A percentile compares a stretch with the other conserved stretches of the same genome.
These are phyloP conservation scores for Xerocomus spinulosus DNA, from an alignment of 768 basidiomycete species.

Conservation along the genomic window DNA sequence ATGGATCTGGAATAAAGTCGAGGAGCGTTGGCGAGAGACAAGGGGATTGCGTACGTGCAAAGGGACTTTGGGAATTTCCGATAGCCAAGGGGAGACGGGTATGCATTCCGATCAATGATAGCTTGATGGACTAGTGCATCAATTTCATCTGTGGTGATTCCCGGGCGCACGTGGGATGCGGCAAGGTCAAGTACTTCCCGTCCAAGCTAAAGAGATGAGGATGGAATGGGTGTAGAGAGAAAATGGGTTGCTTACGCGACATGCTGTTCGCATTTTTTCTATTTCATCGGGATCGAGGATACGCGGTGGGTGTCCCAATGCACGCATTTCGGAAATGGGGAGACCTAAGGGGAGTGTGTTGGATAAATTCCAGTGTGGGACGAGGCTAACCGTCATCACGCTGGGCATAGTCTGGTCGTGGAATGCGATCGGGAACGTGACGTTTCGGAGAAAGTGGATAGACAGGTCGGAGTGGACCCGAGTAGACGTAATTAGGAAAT, in stretches of 20 bases:
- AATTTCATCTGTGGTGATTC: slow-evolving; percentile 92
- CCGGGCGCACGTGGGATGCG: slow-evolving; percentile 81
- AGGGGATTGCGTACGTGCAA: slow-evolving; percentile 69
- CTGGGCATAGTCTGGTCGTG: slow-evolving; percentile 79
- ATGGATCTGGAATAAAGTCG: slow-evolving; percentile 53
- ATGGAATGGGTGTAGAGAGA: background rate
- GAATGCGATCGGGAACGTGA: slow-evolving; percentile 76
- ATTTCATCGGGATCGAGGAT: slow-evolving; percentile 72
- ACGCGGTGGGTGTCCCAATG: slow-evolving; percentile 56
- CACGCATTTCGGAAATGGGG: slow-evolving; percentile 55
- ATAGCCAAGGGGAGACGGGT: slow-evolving; percentile 94
- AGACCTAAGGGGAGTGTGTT: slow-evolving; percentile 38
- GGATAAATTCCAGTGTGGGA: background rate
- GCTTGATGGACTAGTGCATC: slow-evolving; percentile 93
- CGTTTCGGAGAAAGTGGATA: slow-evolving; percentile 86
- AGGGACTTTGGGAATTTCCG: slow-evolving; percentile 90
- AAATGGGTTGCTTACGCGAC: slow-evolving; percentile 54
- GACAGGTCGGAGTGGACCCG: slow-evolving; percentile 72
- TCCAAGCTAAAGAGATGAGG: slow-evolving; percentile 51
- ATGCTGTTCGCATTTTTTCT: slow-evolving; percentile 84
- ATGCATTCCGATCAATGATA: slow-evolving; percentile 82
- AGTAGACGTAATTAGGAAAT: slow-evolving; percentile 70
- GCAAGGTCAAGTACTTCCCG: slow-evolving; percentile 93
- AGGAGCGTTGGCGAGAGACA: background rate
- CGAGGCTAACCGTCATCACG: slow-evolving; percentile 50